Conservation (phyloP, 2,329 filamentous ascomycete genomes). For the Aspergillus quadricinctus region DNA sequence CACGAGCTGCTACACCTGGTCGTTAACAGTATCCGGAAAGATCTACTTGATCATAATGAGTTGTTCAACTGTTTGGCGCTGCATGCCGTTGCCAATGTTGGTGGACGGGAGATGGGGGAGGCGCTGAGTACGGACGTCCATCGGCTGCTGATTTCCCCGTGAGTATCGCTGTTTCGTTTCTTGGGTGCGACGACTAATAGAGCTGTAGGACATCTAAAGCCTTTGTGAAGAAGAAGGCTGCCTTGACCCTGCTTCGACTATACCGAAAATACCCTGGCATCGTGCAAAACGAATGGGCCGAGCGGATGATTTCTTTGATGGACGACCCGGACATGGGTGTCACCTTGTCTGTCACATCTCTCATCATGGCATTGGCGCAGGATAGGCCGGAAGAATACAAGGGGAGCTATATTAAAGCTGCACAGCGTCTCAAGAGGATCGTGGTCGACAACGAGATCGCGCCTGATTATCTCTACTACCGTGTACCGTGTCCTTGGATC, state of each 20-base stretch:
- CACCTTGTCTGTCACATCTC: constrained; percentile 87
- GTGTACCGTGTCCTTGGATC: constrained; percentile 98
- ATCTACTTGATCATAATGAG: constrained; percentile 90
- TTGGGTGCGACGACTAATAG: background rate
- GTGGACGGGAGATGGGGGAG: constrained; percentile 94
- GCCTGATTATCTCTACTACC: constrained; percentile 95
- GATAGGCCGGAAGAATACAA: constrained; percentile 93
- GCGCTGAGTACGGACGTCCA: constrained; percentile 89
- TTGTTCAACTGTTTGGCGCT: constrained; percentile 94
- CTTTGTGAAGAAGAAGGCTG: constrained; percentile 99
- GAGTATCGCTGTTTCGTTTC: constrained; percentile 36
- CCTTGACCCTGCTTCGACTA: constrained; percentile 82
- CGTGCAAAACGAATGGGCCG: constrained; percentile 93
- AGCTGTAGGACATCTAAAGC: constrained; percentile 70
- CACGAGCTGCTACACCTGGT: constrained; percentile 95
- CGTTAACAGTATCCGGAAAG: constrained; percentile 97
- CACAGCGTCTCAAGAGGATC: constrained; percentile 81
- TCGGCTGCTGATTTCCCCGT: constrained; percentile 90
- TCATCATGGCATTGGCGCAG: constrained; percentile 91
- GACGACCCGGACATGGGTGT: constrained; percentile 94
- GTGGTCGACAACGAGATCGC: constrained; percentile 86
- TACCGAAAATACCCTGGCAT: constrained; percentile 94
- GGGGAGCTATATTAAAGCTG: constrained; percentile 90
- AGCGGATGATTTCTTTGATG: constrained; percentile 98
- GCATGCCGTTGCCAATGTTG: constrained; percentile 97